Base-by-base conservation (phyloP, 1,284 basidiomycete genomes). In the Cystobasidium sp. region DNA sequence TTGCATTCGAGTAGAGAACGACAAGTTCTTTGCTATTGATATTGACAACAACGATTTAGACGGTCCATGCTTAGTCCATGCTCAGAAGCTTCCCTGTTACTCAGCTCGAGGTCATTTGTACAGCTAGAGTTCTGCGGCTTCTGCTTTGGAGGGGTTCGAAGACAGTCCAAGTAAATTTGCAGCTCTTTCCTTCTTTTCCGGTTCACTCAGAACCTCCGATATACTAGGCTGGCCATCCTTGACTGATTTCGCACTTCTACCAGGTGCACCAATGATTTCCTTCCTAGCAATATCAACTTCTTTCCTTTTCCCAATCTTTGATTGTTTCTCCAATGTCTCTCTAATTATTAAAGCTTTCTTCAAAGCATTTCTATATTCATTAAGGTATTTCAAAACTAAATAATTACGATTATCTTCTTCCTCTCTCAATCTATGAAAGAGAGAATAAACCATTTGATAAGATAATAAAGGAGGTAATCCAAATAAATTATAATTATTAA, bases 381-480 rank as follows among this genome's bases (percentile, higher is more conserved):
- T 46, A 1, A 73, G n/a, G 2, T 49, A 58, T 9, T 58, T n/a
- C 1, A 24, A 51, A 8, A 73, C 14, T 31, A 43, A 6, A 14
- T 47, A 6, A 39, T 39, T 22, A 31, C 53, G 31, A 10, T 55
- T 31, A 49, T 73, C 63, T 51, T 73, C 70, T 37, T 37, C 52
- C 66, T 73, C 70, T 22, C 24, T 53, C 18, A 73, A 52, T 53
- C 56, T 39, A 47, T 62, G 68, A 53, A 70, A 70, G 9, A 70
- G 47, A 24, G 58, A 58, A 43, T 59, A 49, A 18, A 62, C 47
- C 55, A 46, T 41, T 24, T 55, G 49, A 47, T 53, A 66, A 14
- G 37, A 53, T 39, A 73, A 43, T 22, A 44, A 9, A 44, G 70
- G 62, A 8, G 70, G 62, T 46, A 65, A 20, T 22, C 64, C 64